These are phyloP conservation scores for Moesziomyces aphidis DNA, from an alignment of 1,284 basidiomycete genomes.

Conservation along the genomic window DNA sequence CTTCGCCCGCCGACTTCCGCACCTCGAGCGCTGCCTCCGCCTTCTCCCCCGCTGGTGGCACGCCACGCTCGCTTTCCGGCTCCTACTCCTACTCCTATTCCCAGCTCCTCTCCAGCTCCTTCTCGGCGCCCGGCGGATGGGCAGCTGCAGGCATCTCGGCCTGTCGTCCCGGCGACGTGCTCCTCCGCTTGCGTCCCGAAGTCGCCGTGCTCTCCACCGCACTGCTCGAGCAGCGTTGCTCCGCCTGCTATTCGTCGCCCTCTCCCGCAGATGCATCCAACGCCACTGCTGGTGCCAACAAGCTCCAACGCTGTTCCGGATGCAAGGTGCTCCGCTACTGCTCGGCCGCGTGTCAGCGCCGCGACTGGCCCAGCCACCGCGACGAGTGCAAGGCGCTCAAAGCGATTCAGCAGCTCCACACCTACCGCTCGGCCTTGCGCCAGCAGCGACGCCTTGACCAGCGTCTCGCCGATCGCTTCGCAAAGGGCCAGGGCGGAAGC, in stretches of 20 bases:
- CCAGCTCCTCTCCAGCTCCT: conserved; percentile 36
- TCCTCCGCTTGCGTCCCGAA: conserved; percentile 34
- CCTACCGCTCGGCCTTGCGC: conserved; percentile 22
- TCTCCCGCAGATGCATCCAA: not conserved
- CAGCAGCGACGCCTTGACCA: conserved; percentile 26
- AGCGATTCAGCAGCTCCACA: conserved; percentile 36
- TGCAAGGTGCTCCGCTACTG: conserved; percentile 50
- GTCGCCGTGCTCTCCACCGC: conserved; percentile 36
- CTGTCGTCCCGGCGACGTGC: conserved; percentile 39
- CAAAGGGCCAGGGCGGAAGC: conserved; percentile 9
- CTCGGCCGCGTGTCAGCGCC: conserved; percentile 35
- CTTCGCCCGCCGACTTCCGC: conserved; percentile 26
- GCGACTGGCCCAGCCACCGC: conserved; percentile 42
- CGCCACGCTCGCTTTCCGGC: conserved; percentile 25
- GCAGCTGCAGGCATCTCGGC: conserved; percentile 37
- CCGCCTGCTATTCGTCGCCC: conserved; percentile 32
- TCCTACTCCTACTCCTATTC: conserved; percentile 43
- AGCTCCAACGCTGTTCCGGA: conserved; percentile 44
- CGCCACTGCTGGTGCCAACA: conserved; percentile 3
- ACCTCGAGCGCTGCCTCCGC: conserved; percentile 29
- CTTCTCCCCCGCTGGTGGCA: conserved; percentile 18
- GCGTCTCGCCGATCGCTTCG: conserved; percentile 22
- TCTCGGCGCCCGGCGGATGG: conserved; percentile 39
- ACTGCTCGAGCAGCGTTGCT: conserved; percentile 37
- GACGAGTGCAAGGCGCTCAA: conserved; percentile 52